Evolutionary conservation across 768 basidiomycete genomes (phyloP).

Genomic region (Rhizopogon roseolus): DNA sequence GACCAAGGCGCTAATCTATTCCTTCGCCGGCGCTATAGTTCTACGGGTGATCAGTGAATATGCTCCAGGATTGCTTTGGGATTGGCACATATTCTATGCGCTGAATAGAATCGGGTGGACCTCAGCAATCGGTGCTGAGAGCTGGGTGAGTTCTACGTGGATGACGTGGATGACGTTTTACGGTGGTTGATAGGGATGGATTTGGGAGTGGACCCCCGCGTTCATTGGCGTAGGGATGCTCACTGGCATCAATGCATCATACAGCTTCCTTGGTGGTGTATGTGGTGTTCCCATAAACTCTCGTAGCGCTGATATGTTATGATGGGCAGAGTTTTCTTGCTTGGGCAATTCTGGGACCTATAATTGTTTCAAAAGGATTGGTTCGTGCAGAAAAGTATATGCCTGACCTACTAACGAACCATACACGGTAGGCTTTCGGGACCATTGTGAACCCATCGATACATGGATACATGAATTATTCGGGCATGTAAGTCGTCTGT

Average conservation of each 20-base stretch:
- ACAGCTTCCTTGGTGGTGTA: conserved; percentile 41
- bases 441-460: neutral
- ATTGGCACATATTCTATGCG: conserved; percentile 64
- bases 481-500: neutral
- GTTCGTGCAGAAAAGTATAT: neutral
- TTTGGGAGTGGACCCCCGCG: conserved; percentile 35
- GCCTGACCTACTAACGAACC: neutral
- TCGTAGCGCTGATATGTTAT: conserved; percentile 1
- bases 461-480: conserved; percentile 4
- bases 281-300: conserved; percentile 12
- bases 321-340: conserved; percentile 42
- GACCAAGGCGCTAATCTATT: conserved; percentile 40
- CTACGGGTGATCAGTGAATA: conserved; percentile 53
- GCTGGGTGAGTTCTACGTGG: conserved; percentile 37
- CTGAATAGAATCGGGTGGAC: conserved; percentile 52
- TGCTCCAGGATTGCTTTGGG: conserved; percentile 51
- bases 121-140: conserved; percentile 50
- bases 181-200: neutral
- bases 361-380: conserved; percentile 44
- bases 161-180: too few species aligned
- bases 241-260: conserved; percentile 47
- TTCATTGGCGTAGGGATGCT: conserved; percentile 57
- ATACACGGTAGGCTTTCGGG: neutral
- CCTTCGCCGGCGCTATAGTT: conserved; percentile 41
- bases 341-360: conserved; percentile 56